Percentiles rank a stretch among this genome's conserved stretches.
phyloP scores from a whole-genome alignment of 331 rosid species.

The Pyracantha coccinea region DNA sequence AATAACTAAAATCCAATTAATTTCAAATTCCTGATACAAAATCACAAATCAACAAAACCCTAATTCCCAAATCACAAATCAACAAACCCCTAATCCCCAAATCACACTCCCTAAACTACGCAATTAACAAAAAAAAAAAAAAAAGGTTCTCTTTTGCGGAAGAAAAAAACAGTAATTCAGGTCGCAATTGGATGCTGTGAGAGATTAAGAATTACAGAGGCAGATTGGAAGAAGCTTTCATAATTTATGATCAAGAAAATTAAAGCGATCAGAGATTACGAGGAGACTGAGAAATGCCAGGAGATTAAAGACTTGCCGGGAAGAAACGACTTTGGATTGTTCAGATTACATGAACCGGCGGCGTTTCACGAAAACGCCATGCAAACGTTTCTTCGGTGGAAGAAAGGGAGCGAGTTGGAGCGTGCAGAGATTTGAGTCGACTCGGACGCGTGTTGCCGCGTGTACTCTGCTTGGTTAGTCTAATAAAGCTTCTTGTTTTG shows the following conservation, averaged over 20 bases:
- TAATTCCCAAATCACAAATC: constrained; percentile 1
- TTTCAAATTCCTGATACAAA: not conserved
- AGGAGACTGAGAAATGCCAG: not conserved
- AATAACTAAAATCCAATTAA: not conserved
- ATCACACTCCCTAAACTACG: constrained; percentile 2
- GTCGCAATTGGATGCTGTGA: not conserved
- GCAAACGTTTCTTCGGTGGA: not conserved
- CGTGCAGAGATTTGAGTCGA: not conserved
- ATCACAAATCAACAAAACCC: constrained; percentile 7
- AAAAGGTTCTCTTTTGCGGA: too few species aligned
- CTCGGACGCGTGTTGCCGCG: constrained; percentile 5
- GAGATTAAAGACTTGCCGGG: not conserved
- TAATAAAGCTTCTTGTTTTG: not conserved
- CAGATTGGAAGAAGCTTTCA: not conserved
- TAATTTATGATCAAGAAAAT: not conserved
- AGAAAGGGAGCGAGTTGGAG: not conserved
- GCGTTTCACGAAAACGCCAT: not conserved
- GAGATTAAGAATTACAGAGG: not conserved
- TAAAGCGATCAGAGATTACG: not conserved
- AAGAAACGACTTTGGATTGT: not conserved
- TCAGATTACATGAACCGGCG: not conserved
- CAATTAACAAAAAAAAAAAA: not conserved
- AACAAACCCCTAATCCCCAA: constrained; percentile 6
- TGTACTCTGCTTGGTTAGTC: too few species aligned
- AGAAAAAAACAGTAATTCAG: not conserved